These are phyloP conservation scores for Daldinia bambusicola DNA, from an alignment of 495 filamentous ascomycete species.

Conservation along the genomic window DNA sequence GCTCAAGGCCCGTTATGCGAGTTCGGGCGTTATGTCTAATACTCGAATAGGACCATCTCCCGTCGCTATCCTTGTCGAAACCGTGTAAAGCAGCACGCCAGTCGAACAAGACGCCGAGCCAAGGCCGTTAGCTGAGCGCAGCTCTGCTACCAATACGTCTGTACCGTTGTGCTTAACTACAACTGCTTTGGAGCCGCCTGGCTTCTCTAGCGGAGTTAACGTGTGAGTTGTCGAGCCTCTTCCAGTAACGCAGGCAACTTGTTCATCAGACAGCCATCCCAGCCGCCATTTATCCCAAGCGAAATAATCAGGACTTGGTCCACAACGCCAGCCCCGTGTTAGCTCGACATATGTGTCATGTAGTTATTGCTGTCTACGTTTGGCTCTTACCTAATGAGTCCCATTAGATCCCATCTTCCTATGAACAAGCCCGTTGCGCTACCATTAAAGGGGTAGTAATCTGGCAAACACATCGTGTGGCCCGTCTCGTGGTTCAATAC, in stretches of 20 bases:
- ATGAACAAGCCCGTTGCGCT: conserved; percentile 45
- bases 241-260: conserved; percentile 43
- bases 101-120: conserved; percentile 41
- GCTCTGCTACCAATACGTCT: conserved; percentile 41
- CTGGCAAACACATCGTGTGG: conserved; percentile 50
- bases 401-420: conserved; percentile 52
- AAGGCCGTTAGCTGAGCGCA: conserved; percentile 32
- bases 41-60: conserved; percentile 44
- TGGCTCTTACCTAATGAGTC: conserved; percentile 41
- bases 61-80: conserved; percentile 36
- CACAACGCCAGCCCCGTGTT: conserved; percentile 8
- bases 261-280: conserved; percentile 46
- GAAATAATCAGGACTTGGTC: conserved; percentile 50
- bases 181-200: conserved; percentile 41
- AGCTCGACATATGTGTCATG: not conserved
- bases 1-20: too few species aligned
- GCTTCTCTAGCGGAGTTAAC: conserved; percentile 42
- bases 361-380: not conserved
- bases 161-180: conserved; percentile 41
- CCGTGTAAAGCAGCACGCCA: conserved; percentile 45
- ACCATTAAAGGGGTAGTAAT: conserved; percentile 46
- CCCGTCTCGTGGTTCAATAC: conserved; percentile 51
- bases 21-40: conserved; percentile 42
- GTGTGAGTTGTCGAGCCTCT: conserved; percentile 36
- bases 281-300: conserved; percentile 52